Percentiles rank a stretch among this genome's conserved stretches.
Conservation (phyloP, 2,329 filamentous ascomycete genomes). For the Pseudogymnoascus sp. region DNA sequence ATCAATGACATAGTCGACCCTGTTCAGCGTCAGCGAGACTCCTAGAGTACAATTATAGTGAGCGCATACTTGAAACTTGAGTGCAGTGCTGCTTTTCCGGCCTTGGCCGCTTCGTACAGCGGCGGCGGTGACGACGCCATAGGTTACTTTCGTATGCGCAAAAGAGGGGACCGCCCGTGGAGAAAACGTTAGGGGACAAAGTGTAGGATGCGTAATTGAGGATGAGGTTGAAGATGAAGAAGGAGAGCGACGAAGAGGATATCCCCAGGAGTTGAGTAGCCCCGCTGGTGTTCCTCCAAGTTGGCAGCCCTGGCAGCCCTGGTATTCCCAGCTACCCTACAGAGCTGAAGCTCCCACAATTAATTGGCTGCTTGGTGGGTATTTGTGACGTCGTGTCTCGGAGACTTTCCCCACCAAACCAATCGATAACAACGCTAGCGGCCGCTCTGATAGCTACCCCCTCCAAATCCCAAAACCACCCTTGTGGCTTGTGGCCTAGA, state of each 20-base stretch:
- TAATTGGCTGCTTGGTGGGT: neutral
- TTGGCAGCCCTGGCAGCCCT: neutral
- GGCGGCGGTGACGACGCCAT: neutral
- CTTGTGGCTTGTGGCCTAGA: neutral
- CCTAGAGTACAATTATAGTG: neutral
- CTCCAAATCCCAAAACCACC: neutral
- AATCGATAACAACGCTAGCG: neutral
- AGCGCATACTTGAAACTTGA: neutral
- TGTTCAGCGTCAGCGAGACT: conserved; percentile 23
- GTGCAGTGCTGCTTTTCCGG: neutral
- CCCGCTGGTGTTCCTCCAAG: neutral
- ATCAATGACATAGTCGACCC: conserved; percentile 83
- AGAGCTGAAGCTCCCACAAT: neutral
- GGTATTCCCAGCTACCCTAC: neutral
- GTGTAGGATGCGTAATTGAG: neutral
- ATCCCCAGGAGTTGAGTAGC: neutral
- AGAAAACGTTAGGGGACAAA: neutral
- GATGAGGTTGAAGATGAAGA: neutral
- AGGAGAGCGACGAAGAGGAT: neutral
- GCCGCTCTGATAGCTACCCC: neutral
- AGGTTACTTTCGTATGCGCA: neutral
- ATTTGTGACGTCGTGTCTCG: neutral
- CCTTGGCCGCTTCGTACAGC: neutral
- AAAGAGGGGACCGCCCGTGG: neutral
- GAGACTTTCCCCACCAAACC: neutral